phyloP scores from a whole-genome alignment of 208 protist species.

The Wallacemonas sp. region DNA sequence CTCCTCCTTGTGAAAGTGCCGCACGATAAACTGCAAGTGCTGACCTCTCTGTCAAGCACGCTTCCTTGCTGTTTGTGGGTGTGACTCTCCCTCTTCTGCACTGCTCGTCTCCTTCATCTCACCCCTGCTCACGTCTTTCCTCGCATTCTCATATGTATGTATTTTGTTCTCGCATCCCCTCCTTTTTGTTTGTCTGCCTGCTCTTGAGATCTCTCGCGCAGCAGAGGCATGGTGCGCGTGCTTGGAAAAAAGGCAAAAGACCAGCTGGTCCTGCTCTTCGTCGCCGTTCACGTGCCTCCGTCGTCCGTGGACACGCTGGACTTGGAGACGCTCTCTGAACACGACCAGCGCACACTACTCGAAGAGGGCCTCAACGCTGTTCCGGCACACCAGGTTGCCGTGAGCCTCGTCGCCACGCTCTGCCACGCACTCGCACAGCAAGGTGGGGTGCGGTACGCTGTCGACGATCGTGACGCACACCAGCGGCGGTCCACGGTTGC shows the following conservation, averaged over 20 bases:
- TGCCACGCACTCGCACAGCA: slow-evolving; percentile 19
- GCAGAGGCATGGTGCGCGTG: slow-evolving; percentile 16
- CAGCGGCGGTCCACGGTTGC: too few species aligned
- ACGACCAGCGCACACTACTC: background rate
- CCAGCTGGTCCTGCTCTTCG: slow-evolving; percentile 4
- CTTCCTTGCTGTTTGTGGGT: too few species aligned
- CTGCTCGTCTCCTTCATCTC: too few species aligned
- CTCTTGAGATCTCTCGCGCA: too few species aligned
- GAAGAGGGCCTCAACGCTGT: background rate
- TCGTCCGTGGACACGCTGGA: background rate
- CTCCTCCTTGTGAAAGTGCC: too few species aligned
- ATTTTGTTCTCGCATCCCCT: too few species aligned
- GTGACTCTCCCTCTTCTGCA: too few species aligned
- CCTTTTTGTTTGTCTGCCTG: too few species aligned
- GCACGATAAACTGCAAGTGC: too few species aligned
- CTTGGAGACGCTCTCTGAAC: background rate
- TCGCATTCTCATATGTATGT: too few species aligned
- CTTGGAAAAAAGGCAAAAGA: slow-evolving; percentile 8
- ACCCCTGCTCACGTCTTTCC: too few species aligned
- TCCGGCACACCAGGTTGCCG: background rate
- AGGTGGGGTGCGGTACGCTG: slow-evolving; percentile 37
- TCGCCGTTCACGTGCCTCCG: slow-evolving; percentile 10
- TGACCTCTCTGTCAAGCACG: too few species aligned
- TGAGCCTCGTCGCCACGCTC: slow-evolving; percentile 9
- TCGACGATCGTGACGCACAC: slow-evolving; percentile 6